phyloP scores from a whole-genome alignment of 768 basidiomycete genomes.

The Stropharia rugosoannulata region DNA sequence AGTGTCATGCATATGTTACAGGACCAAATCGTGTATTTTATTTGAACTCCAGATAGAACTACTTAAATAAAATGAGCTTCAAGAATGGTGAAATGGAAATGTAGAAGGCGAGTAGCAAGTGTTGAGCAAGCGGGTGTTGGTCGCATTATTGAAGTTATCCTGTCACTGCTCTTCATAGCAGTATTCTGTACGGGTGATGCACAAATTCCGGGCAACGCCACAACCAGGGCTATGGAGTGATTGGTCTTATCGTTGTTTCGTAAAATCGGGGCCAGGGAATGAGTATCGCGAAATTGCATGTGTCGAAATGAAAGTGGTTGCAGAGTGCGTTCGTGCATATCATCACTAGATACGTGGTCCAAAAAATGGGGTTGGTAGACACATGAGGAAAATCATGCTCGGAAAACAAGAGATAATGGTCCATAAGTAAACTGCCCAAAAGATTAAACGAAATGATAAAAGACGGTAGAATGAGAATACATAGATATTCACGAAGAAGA shows the following conservation, averaged over 20 bases:
- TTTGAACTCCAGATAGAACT: not conserved
- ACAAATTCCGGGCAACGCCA: no score
- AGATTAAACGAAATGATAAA: not conserved
- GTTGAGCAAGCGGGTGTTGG: no score
- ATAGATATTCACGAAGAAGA: not conserved
- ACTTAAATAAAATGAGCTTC: not conserved
- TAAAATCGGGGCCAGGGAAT: no score
- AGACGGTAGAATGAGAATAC: not conserved
- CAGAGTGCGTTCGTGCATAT: no score
- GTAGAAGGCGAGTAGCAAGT: no score
- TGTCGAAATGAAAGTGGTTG: no score
- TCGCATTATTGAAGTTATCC: no score
- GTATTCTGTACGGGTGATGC: no score
- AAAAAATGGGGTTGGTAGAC: not conserved
- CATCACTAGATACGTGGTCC: not conserved
- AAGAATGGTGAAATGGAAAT: not conserved
- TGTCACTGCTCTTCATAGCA: no score
- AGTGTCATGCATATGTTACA: not conserved
- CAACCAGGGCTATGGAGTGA: no score
- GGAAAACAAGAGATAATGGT: not conserved
- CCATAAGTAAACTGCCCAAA: not conserved
- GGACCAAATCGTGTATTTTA: constrained; percentile 13
- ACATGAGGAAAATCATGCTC: not conserved
- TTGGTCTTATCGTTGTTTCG: no score
- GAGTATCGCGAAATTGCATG: no score